Evolutionary conservation across 1,139 yeast genomes (phyloP).

Genomic region (Hansenula sp.): DNA sequence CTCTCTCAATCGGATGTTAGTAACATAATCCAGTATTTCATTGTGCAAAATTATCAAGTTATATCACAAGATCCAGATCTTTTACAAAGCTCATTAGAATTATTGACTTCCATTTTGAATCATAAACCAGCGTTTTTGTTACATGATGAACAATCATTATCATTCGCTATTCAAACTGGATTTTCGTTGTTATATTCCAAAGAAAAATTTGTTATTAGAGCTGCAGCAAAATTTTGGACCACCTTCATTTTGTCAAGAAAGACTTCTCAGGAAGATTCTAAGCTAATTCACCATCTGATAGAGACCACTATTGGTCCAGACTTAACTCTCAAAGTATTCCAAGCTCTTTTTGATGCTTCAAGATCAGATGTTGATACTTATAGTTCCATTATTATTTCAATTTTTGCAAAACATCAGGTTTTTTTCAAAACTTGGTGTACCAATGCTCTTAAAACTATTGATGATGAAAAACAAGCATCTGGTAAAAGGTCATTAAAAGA

Average conservation of each 20-base stretch:
- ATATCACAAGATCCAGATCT: constrained; percentile 33
- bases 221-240: constrained; percentile 66
- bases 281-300: constrained; percentile 29
- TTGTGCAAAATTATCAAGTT: constrained; percentile 11
- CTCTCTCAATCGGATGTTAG: constrained; percentile 11
- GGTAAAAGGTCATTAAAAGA: constrained; percentile 20
- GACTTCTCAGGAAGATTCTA: constrained; percentile 48
- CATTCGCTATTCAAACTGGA: constrained; percentile 29
- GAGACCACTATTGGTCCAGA: constrained; percentile 36
- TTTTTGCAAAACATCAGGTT: constrained; percentile 51
- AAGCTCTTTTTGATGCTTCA: constrained; percentile 42
- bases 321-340: constrained; percentile 31
- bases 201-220: constrained; percentile 64
- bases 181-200: constrained; percentile 45
- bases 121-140: constrained; percentile 47
- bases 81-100: constrained; percentile 48
- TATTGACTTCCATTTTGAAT: constrained; percentile 48
- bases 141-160: constrained; percentile 34
- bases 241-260: constrained; percentile 48
- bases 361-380: constrained; percentile 61
- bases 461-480: constrained; percentile 23
- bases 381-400: constrained; percentile 48
- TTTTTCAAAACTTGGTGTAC: constrained; percentile 44
- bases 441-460: constrained; percentile 28
- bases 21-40: constrained; percentile 12